Evolutionary conservation across 768 basidiomycete genomes (phyloP), one percentile per base, ranked within the genome.

Genomic region (Fomitopsis pulvina): DNA sequence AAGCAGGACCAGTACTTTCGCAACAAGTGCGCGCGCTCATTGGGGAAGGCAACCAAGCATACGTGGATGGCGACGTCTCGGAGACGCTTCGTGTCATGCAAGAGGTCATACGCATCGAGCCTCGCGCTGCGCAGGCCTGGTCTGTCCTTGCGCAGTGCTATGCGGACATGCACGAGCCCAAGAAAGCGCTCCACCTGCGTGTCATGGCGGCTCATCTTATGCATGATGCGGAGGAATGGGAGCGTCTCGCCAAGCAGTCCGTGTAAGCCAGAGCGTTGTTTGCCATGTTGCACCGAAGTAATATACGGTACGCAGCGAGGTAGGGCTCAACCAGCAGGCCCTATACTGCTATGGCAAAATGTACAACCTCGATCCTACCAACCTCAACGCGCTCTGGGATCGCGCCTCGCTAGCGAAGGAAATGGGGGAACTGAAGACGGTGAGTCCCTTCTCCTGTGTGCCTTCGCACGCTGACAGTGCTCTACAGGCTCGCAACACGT

Each of bases 61-160:
- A 90, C 64, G 79, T 94, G 44, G 80, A 85, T 58, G 78, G 71
- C 52, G 68, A 90, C 48, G 68, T 82, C 8, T 67, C 73, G 2
- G 76, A 85, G 56, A 85, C 92, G 1, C 81, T 92, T 29, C 78
- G 81, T 18, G 76, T 85, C 22, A 88, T 93, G 79, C 83, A 86
- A 62, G 92, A 98, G 61, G 89, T 96, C 56, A 92, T 99, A 47
- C 81, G 91, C 8, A 90, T 93, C 49, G 95, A 99, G 63, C 92
- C 94, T 2, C 80, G 87, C 16, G 87, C 92, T 1, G 72, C 77
- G 0, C 68, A 80, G 2, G 88, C 92, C 1, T 99, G 94, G 94
- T 80, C 82, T 7, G 89, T 92, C 0, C 78, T 97, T 5, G 91
- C 88, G 2, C 80, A 85, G 55, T 90, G 89, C 58, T 86, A 92